Conservation (phyloP, 148 eudicot species). For the Persicaria tinctoria region DNA sequence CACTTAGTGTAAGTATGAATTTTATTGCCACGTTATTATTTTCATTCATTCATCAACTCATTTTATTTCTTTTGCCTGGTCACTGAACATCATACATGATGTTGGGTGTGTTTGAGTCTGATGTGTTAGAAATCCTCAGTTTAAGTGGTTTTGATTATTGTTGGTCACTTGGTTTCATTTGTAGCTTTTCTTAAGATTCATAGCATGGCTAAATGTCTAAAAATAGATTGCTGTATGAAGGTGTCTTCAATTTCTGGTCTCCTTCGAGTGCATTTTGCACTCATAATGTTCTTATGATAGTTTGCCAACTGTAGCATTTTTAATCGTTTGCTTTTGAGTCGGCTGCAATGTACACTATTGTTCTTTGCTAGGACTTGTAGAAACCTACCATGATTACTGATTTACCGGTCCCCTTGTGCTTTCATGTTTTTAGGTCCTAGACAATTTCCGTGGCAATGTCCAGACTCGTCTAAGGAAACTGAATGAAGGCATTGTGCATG, state of each 20-base stretch:
- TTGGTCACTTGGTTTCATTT: neutral
- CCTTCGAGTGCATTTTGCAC: neutral
- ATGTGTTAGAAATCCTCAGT: neutral
- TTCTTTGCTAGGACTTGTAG: neutral
- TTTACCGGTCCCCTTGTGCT: slow-evolving; percentile 9
- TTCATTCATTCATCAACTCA: neutral
- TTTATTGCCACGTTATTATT: neutral
- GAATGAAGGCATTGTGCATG: slow-evolving; percentile 73
- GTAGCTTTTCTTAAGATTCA: neutral
- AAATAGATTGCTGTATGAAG: neutral
- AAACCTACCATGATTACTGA: neutral
- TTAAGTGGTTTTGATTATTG: neutral
- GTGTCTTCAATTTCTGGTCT: neutral
- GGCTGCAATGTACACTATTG: neutral
- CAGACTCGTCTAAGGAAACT: slow-evolving; percentile 81
- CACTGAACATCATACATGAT: neutral
- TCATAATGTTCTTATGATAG: neutral
- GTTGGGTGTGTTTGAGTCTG: neutral
- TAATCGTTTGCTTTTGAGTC: neutral
- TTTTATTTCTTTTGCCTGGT: neutral
- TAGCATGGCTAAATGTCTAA: neutral
- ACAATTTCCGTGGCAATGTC: slow-evolving; percentile 92
- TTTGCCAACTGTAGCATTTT: neutral
- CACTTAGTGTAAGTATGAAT: slow-evolving; percentile 52
- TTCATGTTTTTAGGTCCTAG: slow-evolving; percentile 56